Conservation (phyloP, 2,329 filamentous ascomycete genomes). For the Fusarium illudens region DNA sequence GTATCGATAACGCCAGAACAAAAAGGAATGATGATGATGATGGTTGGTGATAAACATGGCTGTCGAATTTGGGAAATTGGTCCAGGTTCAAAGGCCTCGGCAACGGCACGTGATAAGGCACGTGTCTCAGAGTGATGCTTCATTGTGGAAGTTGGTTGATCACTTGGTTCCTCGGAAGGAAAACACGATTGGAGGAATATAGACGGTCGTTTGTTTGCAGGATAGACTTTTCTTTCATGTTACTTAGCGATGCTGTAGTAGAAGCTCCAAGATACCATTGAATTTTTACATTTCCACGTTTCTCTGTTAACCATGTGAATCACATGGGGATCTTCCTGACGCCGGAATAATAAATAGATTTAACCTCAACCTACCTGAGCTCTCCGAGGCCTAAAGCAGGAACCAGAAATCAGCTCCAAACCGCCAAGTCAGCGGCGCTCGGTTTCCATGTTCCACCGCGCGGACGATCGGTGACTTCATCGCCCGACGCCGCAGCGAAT, state of each 20-base stretch:
- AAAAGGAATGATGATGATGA: neutral
- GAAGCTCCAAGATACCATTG: neutral
- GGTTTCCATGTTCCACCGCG: neutral
- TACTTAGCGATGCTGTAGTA: neutral
- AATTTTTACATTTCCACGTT: neutral
- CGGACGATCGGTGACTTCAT: conserved; percentile 35
- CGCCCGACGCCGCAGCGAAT: neutral
- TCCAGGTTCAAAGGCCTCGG: neutral
- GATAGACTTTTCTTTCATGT: neutral
- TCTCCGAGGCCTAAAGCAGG: neutral
- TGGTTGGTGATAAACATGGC: neutral
- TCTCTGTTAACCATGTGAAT: neutral
- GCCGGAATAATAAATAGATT: neutral
- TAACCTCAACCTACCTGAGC: conserved; percentile 4
- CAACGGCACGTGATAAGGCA: neutral
- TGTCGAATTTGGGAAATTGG: neutral
- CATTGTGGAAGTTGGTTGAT: no score
- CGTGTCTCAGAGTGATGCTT: neutral
- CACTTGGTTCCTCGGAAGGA: no score
- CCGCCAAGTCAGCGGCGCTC: neutral
- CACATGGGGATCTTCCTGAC: neutral
- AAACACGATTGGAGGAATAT: no score
- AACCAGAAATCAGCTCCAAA: neutral
- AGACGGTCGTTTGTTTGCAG: neutral
- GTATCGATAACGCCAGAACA: neutral